phyloP scores from a whole-genome alignment of 1,284 basidiomycete genomes.

The Apiotrichum mycotoxinovorans region DNA sequence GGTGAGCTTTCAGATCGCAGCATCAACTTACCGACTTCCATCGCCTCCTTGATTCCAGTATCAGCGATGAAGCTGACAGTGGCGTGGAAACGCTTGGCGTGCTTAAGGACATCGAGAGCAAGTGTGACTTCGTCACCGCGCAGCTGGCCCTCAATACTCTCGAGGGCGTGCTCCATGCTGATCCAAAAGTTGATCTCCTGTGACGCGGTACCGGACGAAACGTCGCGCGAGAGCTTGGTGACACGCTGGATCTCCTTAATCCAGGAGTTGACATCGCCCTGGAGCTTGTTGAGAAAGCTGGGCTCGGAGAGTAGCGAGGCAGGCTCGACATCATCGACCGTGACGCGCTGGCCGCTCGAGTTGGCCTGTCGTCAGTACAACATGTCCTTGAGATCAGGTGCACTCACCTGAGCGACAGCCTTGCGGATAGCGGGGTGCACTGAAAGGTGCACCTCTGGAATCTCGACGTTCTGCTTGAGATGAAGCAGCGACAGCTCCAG shows the following conservation, averaged over 20 bases:
- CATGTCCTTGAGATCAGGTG: neutral
- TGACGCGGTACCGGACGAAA: conserved; percentile 90
- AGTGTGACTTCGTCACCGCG: conserved; percentile 87
- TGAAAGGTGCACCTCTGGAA: conserved; percentile 89
- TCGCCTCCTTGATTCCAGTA: conserved; percentile 90
- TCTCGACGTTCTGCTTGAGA: conserved; percentile 97
- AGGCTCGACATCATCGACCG: conserved; percentile 48
- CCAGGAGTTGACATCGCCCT: conserved; percentile 93
- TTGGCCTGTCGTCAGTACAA: conserved; percentile 25
- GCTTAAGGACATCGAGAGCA: conserved; percentile 91
- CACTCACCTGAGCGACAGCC: conserved; percentile 69
- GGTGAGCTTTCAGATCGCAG: neutral
- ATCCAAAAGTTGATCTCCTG: conserved; percentile 99
- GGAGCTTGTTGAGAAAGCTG: conserved; percentile 88
- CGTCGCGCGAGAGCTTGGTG: conserved; percentile 87
- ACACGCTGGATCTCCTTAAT: conserved; percentile 97
- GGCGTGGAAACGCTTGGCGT: conserved; percentile 94
- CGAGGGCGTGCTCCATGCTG: conserved; percentile 85
- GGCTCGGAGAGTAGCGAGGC: conserved; percentile 67
- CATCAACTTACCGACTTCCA: conserved; percentile 71
- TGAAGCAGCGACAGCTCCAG: conserved; percentile 94
- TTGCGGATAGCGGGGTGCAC: conserved; percentile 87
- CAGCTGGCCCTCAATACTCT: conserved; percentile 87
- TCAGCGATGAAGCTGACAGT: conserved; percentile 98
- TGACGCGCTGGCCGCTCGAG: conserved; percentile 37